Evolutionary conservation across 2,329 filamentous ascomycete genomes (phyloP).

Genomic region (Fusarium euwallaceae): DNA sequence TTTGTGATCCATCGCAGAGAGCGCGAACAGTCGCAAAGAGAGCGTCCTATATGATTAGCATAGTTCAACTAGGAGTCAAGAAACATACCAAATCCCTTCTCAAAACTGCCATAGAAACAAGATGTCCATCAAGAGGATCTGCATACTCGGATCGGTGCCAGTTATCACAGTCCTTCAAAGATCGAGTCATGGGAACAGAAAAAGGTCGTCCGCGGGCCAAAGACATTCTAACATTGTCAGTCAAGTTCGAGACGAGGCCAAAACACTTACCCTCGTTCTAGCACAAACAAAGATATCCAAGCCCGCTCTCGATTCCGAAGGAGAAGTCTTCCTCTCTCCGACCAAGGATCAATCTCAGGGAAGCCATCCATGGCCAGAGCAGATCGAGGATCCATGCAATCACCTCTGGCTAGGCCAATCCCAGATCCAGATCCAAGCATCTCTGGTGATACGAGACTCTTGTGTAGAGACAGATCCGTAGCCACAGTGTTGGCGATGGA

Average conservation of each 20-base stretch:
- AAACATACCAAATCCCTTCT: constrained; percentile 71
- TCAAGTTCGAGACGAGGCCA: not conserved
- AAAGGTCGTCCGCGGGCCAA: constrained; percentile 77
- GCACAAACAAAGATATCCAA: constrained; percentile 79
- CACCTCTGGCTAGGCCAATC: constrained; percentile 69
- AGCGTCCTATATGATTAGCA: constrained; percentile 57
- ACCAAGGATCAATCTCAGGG: constrained; percentile 70
- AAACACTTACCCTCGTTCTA: constrained; percentile 72
- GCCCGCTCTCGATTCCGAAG: constrained; percentile 75
- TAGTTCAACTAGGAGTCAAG: not conserved
- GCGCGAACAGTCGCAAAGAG: constrained; percentile 69
- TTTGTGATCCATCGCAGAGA: constrained; percentile 70
- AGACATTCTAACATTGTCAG: constrained; percentile 65
- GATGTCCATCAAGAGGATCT: constrained; percentile 76
- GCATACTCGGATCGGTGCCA: constrained; percentile 76
- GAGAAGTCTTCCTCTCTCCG: constrained; percentile 71
- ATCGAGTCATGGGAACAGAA: constrained; percentile 74
- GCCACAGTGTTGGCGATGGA: constrained; percentile 78
- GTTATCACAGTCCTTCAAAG: constrained; percentile 75
- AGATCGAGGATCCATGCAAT: constrained; percentile 76
- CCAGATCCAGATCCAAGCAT: constrained; percentile 60
- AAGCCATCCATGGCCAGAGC: constrained; percentile 78
- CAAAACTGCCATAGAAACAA: constrained; percentile 78
- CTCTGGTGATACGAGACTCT: constrained; percentile 71
- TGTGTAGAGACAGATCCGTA: constrained; percentile 77